Evolutionary conservation across 2,329 filamentous ascomycete genomes (phyloP), one percentile per base, ranked within the genome.

Genomic region (Fusarium fujikuroi): DNA sequence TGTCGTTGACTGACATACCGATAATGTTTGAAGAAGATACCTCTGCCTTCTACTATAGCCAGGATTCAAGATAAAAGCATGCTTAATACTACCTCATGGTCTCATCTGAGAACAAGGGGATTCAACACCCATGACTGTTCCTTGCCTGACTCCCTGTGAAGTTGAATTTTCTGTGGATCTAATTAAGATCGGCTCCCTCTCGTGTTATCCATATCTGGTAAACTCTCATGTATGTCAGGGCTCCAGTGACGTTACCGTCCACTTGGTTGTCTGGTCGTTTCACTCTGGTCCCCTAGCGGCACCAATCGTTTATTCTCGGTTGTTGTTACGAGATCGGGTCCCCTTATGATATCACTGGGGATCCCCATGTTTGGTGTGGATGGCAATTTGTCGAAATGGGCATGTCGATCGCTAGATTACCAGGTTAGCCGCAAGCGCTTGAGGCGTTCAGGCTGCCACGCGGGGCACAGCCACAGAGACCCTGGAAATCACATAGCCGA

Each of bases 11-110:
- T 69, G 65, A 61, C 65, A 70, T 73, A 50, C 47, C n/a, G 21
- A 50, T 50, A 69, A 76, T 77, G 71, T 65, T 77, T 67, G 63
- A 73, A 76, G 44, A 47, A 76, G 74, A 77, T 75, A 73, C 74
- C 74, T 78, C 66, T 73, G 59, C 46, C 32, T 58, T 54, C 34
- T 40, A 39, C 60, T 42, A 47, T 72, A 76, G 67, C 62, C 69
- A 75, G 70, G 63, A 73, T 65, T 75, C 56, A 66, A 75, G 74
- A 77, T 69, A 75, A 77, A 74, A 73, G 69, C 69, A 76, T 75
- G 75, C 60, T 76, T 75, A 77, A 78, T 74, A 60, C 47, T 54
- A 47, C 46, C 64, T 47, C 65, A 47, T 53, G 46, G 43, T 66
- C 63, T 70, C 47, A 39, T 34, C 50, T 64, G 56, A 64, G 68